A percentile compares a stretch with the other conserved stretches of the same genome.
phyloP scores from a whole-genome alignment of 495 filamentous ascomycete genomes.

The Hypoxylon lenormandii region DNA sequence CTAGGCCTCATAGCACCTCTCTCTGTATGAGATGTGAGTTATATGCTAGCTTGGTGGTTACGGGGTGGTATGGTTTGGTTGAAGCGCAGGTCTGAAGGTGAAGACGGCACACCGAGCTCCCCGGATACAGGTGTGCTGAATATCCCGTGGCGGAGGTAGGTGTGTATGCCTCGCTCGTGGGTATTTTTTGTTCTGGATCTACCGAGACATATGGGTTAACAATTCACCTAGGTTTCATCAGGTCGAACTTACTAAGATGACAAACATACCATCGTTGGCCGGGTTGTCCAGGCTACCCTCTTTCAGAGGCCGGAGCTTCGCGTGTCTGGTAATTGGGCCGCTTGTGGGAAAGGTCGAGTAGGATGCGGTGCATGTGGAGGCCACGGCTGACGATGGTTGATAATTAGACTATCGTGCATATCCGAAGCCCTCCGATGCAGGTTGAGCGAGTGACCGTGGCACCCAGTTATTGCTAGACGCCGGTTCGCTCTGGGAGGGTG shows the following conservation, averaged over 20 bases:
- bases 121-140: conserved; percentile 6
- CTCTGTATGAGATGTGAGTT: not conserved
- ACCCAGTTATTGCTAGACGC: not conserved
- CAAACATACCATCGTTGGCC: not conserved
- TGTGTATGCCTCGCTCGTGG: not conserved
- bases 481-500: not conserved
- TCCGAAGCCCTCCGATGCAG: conserved; percentile 34
- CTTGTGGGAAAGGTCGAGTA: conserved; percentile 14
- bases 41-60: conserved; percentile 6
- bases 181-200: not conserved
- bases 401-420: conserved; percentile 24
- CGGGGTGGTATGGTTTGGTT: conserved; percentile 6
- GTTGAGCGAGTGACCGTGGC: conserved; percentile 21
- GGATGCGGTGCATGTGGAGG: conserved; percentile 9
- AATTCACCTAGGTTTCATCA: conserved; percentile 1
- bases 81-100: no score
- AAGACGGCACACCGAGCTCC: no score
- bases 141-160: not conserved
- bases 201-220: conserved; percentile 3
- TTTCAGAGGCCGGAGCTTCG: not conserved
- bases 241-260: conserved; percentile 7
- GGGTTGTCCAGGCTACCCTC: conserved; percentile 1
- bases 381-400: not conserved
- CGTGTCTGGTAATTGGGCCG: conserved; percentile 27
- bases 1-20: not conserved